Percentiles rank a stretch among this genome's conserved stretches.
phyloP scores from a whole-genome alignment of 2,329 filamentous ascomycete genomes.

The Colletotrichum godetiae region DNA sequence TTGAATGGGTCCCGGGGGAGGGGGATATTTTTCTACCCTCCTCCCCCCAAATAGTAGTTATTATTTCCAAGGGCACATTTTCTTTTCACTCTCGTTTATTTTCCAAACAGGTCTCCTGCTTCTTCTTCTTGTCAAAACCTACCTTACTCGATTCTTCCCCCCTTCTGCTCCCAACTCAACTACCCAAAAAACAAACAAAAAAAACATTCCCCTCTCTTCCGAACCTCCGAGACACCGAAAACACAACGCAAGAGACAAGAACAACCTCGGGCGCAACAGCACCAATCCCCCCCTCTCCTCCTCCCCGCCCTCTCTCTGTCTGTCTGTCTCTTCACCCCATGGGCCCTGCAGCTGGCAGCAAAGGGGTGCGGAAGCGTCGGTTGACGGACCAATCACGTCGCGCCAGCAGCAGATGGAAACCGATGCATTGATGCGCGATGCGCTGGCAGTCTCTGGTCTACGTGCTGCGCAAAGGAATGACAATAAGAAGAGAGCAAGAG shows the following conservation, averaged over 20 bases:
- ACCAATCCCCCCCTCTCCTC: background rate
- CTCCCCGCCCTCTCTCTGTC: background rate
- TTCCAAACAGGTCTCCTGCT: background rate
- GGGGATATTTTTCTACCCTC: background rate
- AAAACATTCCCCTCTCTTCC: background rate
- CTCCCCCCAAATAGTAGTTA: no score
- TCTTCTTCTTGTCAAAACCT: background rate
- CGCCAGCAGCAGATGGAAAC: slow-evolving; percentile 11
- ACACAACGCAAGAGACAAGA: background rate
- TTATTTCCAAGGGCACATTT: no score
- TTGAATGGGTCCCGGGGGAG: background rate
- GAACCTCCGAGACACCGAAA: background rate
- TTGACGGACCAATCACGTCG: slow-evolving; percentile 27
- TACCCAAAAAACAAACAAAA: no score
- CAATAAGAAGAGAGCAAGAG: slow-evolving; percentile 24
- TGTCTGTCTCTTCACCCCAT: background rate
- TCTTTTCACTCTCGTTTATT: background rate
- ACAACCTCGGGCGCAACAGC: background rate
- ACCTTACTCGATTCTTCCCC: no score
- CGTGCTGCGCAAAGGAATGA: slow-evolving; percentile 46
- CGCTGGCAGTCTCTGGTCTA: slow-evolving; percentile 47
- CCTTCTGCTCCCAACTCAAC: background rate
- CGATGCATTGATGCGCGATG: slow-evolving; percentile 38
- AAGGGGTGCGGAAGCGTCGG: slow-evolving; percentile 24
- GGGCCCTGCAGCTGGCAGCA: slow-evolving; percentile 1